phyloP scores from a whole-genome alignment of 106 monocot species.

The Alisma plantagoaquatica region DNA sequence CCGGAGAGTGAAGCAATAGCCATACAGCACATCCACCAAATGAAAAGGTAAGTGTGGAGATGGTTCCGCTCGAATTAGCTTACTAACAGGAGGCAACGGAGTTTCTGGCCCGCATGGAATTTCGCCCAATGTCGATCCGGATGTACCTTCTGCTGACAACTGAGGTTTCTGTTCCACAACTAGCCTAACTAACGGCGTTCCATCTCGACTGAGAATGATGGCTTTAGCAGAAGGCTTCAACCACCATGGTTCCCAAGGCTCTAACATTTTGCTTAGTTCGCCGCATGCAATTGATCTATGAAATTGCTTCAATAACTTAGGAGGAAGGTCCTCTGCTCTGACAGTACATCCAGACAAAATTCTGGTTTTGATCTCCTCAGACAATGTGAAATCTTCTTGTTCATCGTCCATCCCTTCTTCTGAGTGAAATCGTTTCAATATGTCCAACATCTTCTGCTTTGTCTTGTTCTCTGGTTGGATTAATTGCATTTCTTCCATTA shows the following conservation, averaged over 20 bases:
- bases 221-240: conserved; percentile 43
- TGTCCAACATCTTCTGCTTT: too few relatives aligned
- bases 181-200: conserved; percentile 56
- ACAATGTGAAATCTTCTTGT: too few relatives aligned
- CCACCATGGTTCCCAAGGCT: conserved; percentile 99
- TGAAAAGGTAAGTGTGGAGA: conserved; percentile 64
- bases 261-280: conserved; percentile 80
- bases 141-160: not conserved
- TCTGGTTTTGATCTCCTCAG: not conserved
- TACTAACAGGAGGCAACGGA: too few relatives aligned
- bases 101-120: too few relatives aligned
- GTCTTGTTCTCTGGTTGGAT: too few relatives aligned
- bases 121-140: too few relatives aligned
- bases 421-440: too few relatives aligned
- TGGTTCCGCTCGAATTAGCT: conserved; percentile 4
- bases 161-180: conserved; percentile 13
- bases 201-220: conserved; percentile 47
- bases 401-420: too few relatives aligned
- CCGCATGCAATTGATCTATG: conserved; percentile 60
- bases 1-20: conserved; percentile 86
- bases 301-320: conserved; percentile 63
- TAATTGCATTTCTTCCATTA: too few relatives aligned
- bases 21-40: conserved; percentile 67
- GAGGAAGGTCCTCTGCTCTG: conserved; percentile 57
- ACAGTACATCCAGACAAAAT: conserved; percentile 34